Conservation (phyloP, 805 yeast species). For the Sugiyamaella marilandica region DNA sequence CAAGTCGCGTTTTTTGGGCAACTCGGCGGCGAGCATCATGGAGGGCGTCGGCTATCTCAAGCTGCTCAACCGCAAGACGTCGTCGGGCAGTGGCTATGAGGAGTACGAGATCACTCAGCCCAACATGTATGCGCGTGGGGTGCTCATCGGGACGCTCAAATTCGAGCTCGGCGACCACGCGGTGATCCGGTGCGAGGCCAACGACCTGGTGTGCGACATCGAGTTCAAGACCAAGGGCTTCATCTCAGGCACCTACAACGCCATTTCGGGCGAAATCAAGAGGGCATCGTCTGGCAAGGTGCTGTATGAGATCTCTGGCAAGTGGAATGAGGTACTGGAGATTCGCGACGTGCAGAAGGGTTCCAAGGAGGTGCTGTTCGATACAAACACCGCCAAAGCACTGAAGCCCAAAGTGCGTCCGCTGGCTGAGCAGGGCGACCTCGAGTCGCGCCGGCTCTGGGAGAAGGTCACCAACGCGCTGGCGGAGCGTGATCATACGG, state of each 20-base stretch:
- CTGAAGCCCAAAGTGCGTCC: constrained; percentile 70
- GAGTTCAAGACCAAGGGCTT: constrained; percentile 96
- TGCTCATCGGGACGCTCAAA: constrained; percentile 82
- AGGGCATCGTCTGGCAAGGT: constrained; percentile 47
- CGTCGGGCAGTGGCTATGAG: constrained; percentile 47
- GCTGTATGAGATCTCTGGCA: constrained; percentile 70
- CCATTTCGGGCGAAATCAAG: constrained; percentile 70
- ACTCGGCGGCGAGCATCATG: constrained; percentile 96
- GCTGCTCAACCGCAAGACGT: constrained; percentile 53
- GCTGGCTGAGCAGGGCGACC: constrained; percentile 68
- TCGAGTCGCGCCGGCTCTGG: constrained; percentile 85
- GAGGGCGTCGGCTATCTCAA: constrained; percentile 77
- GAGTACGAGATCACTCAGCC: constrained; percentile 87
- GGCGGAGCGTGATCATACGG: constrained; percentile 68
- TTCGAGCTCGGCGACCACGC: constrained; percentile 92
- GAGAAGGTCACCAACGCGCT: constrained; percentile 73
- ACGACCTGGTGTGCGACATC: constrained; percentile 65
- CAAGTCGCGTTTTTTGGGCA: constrained; percentile 82
- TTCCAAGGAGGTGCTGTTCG: constrained; percentile 50
- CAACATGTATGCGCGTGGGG: constrained; percentile 90
- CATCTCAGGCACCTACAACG: constrained; percentile 87
- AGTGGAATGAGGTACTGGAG: constrained; percentile 87
- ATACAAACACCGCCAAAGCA: constrained; percentile 52
- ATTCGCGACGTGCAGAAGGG: constrained; percentile 51
- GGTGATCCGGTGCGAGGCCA: constrained; percentile 58